Conservation (phyloP, 805 yeast species). For the Ascoidea asiatica region DNA sequence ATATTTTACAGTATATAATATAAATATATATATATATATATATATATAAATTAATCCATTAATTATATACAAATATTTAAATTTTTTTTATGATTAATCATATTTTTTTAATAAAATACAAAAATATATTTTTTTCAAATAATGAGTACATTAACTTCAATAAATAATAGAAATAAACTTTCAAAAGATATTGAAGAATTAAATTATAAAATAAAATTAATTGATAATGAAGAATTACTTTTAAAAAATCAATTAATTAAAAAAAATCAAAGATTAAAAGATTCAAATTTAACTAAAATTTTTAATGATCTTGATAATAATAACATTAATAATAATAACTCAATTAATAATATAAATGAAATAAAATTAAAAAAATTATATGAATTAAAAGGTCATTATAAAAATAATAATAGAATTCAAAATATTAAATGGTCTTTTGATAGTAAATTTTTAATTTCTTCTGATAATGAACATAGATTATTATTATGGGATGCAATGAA, state of each 20-base stretch:
- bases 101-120: no score
- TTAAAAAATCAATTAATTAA: background rate
- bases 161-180: no score
- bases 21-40: no score
- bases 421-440: background rate
- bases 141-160: background rate
- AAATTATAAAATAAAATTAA: no score
- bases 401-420: background rate
- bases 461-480: background rate
- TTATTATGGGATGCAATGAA: background rate
- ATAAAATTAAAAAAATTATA: no score
- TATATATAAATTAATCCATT: no score
- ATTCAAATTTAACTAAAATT: background rate
- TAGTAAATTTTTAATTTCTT: background rate
- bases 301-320: no score
- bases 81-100: no score
- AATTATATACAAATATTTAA: no score
- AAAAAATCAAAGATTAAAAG: background rate
- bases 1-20: no score
- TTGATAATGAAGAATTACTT: background rate
- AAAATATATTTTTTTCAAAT: no score
- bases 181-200: no score
- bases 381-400: background rate
- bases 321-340: background rate
- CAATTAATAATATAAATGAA: background rate